Conservation (phyloP, 2,329 filamentous ascomycete species). For the Pseudogymnoascus sp. region DNA sequence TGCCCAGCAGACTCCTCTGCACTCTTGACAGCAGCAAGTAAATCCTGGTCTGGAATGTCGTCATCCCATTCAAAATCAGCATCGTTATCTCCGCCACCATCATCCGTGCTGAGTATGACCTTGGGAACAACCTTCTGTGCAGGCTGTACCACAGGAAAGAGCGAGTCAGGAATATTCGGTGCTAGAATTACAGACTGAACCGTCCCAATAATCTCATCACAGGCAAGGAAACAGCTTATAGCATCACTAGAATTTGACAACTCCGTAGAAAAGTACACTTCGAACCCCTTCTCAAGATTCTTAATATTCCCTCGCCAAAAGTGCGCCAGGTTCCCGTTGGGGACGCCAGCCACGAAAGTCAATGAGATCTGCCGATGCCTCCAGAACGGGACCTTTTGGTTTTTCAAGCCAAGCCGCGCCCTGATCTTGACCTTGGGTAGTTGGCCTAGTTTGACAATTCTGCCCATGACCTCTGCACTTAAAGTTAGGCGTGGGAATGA, state of each 20-base stretch:
- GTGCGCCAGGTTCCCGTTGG: constrained; percentile 62
- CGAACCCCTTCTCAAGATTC: constrained; percentile 53
- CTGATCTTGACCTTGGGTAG: constrained; percentile 56
- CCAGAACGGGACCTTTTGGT: constrained; percentile 59
- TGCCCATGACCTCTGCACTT: constrained; percentile 32
- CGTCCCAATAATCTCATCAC: constrained; percentile 74
- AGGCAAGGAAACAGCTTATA: constrained; percentile 67
- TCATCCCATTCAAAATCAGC: constrained; percentile 18
- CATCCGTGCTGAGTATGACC: neutral
- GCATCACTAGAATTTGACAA: constrained; percentile 49
- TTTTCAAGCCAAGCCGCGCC: constrained; percentile 64
- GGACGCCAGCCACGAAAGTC: constrained; percentile 68
- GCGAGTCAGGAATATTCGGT: constrained; percentile 31
- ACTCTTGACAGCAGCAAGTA: constrained; percentile 33
- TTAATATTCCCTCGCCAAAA: constrained; percentile 60
- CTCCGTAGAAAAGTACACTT: constrained; percentile 53
- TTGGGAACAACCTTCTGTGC: constrained; percentile 1
- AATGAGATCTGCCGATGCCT: constrained; percentile 59
- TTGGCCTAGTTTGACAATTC: constrained; percentile 31
- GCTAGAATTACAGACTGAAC: constrained; percentile 24
- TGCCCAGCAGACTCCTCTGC: constrained; percentile 22
- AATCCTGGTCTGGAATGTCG: constrained; percentile 39
- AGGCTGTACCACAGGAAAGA: constrained; percentile 26
- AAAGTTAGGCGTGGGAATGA: constrained; percentile 60
- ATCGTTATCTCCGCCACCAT: constrained; percentile 26